These are phyloP conservation scores for Penicillium freii DNA, from an alignment of 2,329 filamentous ascomycete species.

Conservation along the genomic window DNA sequence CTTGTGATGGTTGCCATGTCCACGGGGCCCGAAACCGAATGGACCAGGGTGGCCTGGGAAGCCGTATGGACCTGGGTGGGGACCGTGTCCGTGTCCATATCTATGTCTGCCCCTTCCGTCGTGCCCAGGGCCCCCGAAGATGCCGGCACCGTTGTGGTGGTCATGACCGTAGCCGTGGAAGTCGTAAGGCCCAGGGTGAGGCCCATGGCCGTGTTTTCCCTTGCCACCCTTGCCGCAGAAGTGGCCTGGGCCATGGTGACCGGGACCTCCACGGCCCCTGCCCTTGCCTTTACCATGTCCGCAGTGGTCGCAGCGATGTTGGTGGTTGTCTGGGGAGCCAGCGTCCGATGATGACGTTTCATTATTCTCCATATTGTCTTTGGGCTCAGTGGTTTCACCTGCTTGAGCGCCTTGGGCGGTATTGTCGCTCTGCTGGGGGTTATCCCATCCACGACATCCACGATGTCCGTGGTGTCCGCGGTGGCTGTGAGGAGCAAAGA, in stretches of 20 bases:
- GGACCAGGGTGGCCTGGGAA: neutral
- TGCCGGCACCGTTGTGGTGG: neutral
- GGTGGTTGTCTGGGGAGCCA: slow-evolving; percentile 19
- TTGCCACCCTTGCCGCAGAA: neutral
- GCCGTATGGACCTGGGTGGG: slow-evolving; percentile 4
- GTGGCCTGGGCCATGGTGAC: slow-evolving; percentile 7
- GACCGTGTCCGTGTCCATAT: neutral
- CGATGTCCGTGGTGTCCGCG: slow-evolving; percentile 14
- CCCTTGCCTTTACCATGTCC: slow-evolving; percentile 20
- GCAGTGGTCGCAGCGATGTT: slow-evolving; percentile 14
- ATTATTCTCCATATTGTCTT: slow-evolving; percentile 7
- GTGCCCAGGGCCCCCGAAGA: neutral
- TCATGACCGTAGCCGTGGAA: neutral
- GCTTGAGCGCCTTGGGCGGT: slow-evolving; percentile 16
- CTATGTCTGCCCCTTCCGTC: neutral
- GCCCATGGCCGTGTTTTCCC: slow-evolving; percentile 1
- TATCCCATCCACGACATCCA: slow-evolving; percentile 6
- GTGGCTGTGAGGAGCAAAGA: slow-evolving; percentile 40
- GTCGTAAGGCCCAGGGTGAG: neutral
- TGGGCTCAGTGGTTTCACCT: slow-evolving; percentile 2
- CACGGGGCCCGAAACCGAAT: slow-evolving; percentile 1
- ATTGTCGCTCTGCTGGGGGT: slow-evolving; percentile 35
- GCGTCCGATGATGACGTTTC: slow-evolving; percentile 3
- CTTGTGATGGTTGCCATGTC: slow-evolving; percentile 6
- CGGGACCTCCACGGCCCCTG: slow-evolving; percentile 4